These are phyloP conservation scores for Cyberlindnera petersonii DNA, from an alignment of 805 yeast species.

Conservation along the genomic window DNA sequence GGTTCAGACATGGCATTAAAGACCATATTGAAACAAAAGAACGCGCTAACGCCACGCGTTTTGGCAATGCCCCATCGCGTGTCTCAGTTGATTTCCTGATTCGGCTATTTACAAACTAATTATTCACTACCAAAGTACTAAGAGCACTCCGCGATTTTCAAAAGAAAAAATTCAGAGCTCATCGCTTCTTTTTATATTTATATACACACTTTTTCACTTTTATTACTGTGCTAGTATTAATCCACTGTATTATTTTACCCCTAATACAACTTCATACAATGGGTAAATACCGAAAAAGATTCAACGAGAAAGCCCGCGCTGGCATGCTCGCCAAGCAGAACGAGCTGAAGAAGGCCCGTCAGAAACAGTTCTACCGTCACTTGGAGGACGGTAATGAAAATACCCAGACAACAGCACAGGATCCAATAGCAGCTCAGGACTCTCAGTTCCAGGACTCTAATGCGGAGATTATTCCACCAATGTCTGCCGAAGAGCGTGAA, in stretches of 20 bases:
- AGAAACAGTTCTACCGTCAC: conserved; percentile 60
- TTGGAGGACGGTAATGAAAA: conserved; percentile 39
- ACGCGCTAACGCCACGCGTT: no score
- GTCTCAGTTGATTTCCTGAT: no score
- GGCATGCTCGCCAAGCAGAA: conserved; percentile 82
- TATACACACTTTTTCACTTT: no score
- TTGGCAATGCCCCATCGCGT: no score
- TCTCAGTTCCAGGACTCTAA: conserved; percentile 46
- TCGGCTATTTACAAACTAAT: no score
- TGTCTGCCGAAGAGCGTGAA: conserved; percentile 58
- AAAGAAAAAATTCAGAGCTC: conserved; percentile 13
- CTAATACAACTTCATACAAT: conserved; percentile 37
- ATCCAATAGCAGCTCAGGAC: conserved; percentile 18
- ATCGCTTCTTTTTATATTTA: conserved; percentile 10
- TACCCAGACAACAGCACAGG: conserved; percentile 20
- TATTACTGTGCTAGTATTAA: no score
- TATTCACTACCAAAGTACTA: no score
- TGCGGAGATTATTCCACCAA: conserved; percentile 57
- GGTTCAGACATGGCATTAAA: no score
- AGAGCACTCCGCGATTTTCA: conserved; percentile 1
- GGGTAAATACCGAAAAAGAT: conserved; percentile 80
- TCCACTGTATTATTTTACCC: no score
- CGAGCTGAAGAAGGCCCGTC: conserved; percentile 60
- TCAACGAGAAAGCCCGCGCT: conserved; percentile 80
- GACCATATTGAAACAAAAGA: no score